Base-by-base conservation (phyloP, 169 alveolate species). In the Cryptosporidium bovis region DNA sequence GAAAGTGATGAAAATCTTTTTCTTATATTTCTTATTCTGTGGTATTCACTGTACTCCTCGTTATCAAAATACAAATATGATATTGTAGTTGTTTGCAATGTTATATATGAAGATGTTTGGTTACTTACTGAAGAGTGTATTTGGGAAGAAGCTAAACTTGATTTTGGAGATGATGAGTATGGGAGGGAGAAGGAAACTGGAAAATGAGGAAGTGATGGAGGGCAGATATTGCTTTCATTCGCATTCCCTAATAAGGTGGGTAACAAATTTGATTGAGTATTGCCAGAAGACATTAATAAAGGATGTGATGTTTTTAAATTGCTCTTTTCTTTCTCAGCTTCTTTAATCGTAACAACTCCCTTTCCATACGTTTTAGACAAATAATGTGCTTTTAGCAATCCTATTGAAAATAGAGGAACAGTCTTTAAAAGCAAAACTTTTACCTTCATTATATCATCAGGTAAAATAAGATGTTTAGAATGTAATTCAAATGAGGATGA, bases 401-500 rank as follows among this genome's bases (percentile, higher is more conserved):
- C 87, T 34, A 77, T 46, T 20, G 87, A 77, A 62, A 60, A 48
- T 15, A 77, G 50, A 44, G 87, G 87, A 12, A 77, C 71, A 5
- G 13, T 33, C 51, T 77, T 77, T 18, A 51, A 10, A 16, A 62
- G 29, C 12, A 77, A 53, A 18, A 77, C 87, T 62, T 77, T 77
- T 44, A 77, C 87, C 64, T 77, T 77, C 87, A 77, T 77, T 3
- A 77, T 53, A 62, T 77, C 87, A 8, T 77, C 87, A 6, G 87
- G 58, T 44, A 24, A 62, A 44, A 77, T 77, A 13, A 77, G 64
- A 29, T 77, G 87, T 27, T 77, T 77, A 15, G 87, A 34, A 29
- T 77, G 77, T 31, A 77, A 6, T 62, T 77, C 87, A 71, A 24
- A 56, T 7, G 69, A 31, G 8, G 65, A 13, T 20, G 64, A 18